Evolutionary conservation across 2,329 filamentous ascomycete genomes (phyloP).

Genomic region (Colletotrichum lentis): DNA sequence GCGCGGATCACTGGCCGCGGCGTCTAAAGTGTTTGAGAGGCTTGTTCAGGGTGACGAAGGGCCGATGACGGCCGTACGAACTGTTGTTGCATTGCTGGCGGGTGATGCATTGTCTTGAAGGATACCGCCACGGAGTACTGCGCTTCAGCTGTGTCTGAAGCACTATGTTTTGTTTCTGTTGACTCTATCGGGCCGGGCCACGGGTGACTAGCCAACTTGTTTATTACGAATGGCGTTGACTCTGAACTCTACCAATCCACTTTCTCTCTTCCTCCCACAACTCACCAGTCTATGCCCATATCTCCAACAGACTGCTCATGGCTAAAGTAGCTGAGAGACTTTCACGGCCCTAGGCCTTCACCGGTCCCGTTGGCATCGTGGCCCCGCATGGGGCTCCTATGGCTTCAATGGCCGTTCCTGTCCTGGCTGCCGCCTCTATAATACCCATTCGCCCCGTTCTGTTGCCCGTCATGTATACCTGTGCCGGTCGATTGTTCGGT

Average conservation of each 20-base stretch:
- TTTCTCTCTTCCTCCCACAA: too few species aligned
- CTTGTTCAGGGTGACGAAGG: conserved; percentile 65
- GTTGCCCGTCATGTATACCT: too few species aligned
- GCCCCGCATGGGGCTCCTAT: neutral
- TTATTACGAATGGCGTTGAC: neutral
- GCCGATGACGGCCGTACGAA: conserved; percentile 64
- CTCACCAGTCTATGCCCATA: too few species aligned
- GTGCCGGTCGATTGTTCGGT: too few species aligned
- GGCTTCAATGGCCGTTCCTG: neutral
- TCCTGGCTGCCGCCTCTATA: neutral
- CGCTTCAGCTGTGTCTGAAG: neutral
- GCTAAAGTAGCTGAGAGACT: neutral
- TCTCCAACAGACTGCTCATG: neutral
- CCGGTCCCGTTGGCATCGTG: neutral
- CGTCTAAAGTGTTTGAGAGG: conserved; percentile 68
- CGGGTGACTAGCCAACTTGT: too few species aligned
- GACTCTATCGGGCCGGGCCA: neutral
- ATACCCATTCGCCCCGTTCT: too few species aligned
- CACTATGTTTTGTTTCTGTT: neutral
- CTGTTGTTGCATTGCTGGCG: conserved; percentile 66
- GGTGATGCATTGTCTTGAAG: conserved; percentile 48
- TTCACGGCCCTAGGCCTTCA: neutral
- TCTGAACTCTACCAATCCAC: neutral
- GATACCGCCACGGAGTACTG: conserved; percentile 8
- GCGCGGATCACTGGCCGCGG: conserved; percentile 62